These are phyloP conservation scores for Panaeolus papilionaceus DNA, from an alignment of 768 basidiomycete species.

Conservation along the genomic window DNA sequence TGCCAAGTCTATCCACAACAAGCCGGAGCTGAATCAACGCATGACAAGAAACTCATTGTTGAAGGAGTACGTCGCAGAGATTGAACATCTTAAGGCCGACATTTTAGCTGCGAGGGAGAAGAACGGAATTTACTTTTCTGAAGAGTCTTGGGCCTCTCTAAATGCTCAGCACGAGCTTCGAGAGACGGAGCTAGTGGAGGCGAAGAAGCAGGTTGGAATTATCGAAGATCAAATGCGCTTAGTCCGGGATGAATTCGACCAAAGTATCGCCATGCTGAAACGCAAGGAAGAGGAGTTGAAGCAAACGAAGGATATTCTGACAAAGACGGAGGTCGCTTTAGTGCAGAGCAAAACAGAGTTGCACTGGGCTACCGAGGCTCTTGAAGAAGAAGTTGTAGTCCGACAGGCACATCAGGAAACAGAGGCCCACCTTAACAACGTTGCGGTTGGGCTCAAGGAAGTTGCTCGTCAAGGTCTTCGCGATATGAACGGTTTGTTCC, in stretches of 20 bases:
- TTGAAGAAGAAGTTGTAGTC: conserved; percentile 84
- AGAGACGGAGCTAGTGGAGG: conserved; percentile 81
- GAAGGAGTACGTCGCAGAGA: conserved; percentile 93
- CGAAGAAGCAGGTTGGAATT: conserved; percentile 81
- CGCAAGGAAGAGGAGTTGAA: conserved; percentile 80
- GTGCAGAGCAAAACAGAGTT: conserved; percentile 63
- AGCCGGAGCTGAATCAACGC: conserved; percentile 93
- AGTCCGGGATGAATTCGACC: conserved; percentile 90
- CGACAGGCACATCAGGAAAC: conserved; percentile 79
- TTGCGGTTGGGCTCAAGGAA: conserved; percentile 72
- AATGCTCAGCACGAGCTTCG: conserved; percentile 76
- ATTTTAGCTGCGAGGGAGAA: conserved; percentile 92
- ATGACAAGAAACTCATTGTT: conserved; percentile 92
- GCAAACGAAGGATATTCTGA: conserved; percentile 60
- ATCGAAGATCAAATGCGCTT: conserved; percentile 82
- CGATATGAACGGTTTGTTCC: conserved; percentile 76
- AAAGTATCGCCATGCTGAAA: conserved; percentile 80
- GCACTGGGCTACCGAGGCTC: conserved; percentile 55
- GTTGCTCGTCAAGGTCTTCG: conserved; percentile 70
- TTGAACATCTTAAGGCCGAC: conserved; percentile 91
- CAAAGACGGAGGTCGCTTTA: conserved; percentile 58
- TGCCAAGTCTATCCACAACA: conserved; percentile 94
- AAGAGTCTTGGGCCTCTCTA: conserved; percentile 90
- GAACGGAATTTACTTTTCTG: conserved; percentile 93
- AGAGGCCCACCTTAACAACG: conserved; percentile 71